Conservation (phyloP, 108 stramenopile species). For the Bacterosira constricta region DNA sequence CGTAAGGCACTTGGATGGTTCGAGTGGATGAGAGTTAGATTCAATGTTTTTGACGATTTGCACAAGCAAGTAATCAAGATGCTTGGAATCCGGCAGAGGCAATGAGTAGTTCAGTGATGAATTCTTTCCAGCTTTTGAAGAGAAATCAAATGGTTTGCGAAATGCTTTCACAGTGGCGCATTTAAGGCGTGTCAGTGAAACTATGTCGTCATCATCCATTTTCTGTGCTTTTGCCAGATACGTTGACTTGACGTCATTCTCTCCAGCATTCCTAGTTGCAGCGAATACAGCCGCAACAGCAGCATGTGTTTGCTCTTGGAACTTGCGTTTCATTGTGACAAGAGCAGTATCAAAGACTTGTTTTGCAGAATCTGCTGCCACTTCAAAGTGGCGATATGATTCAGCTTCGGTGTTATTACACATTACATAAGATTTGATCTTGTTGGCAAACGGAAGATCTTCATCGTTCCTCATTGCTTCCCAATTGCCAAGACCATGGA, state of each 20-base stretch:
- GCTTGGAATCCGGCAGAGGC: slow-evolving; percentile 73
- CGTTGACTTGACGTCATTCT: slow-evolving; percentile 10
- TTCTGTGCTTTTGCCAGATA: slow-evolving; percentile 39
- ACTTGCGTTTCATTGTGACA: slow-evolving; percentile 68
- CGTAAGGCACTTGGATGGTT: not conserved
- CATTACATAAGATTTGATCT: slow-evolving; percentile 55
- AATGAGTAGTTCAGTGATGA: slow-evolving; percentile 30
- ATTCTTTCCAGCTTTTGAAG: slow-evolving; percentile 19
- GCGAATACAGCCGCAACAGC: slow-evolving; percentile 82
- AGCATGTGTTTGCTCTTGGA: slow-evolving; percentile 72
- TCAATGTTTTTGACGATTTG: slow-evolving; percentile 55
- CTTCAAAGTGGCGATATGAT: slow-evolving; percentile 55
- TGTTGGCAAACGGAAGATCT: slow-evolving; percentile 65
- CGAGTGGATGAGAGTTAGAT: slow-evolving; percentile 2
- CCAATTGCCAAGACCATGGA: slow-evolving; percentile 88
- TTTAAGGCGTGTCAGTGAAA: slow-evolving; percentile 37
- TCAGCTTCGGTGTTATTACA: slow-evolving; percentile 54
- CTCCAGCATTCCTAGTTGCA: slow-evolving; percentile 45
- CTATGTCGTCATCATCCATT: slow-evolving; percentile 47
- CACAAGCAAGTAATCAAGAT: slow-evolving; percentile 65
- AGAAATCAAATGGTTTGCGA: slow-evolving; percentile 28
- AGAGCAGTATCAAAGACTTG: slow-evolving; percentile 74
- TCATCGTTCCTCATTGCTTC: slow-evolving; percentile 81
- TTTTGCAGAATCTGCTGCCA: slow-evolving; percentile 55
- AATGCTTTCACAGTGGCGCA: slow-evolving; percentile 37